Evolutionary conservation across 805 yeast genomes (phyloP), one percentile per base, ranked within the genome.

Genomic region (Ogataea paradorogensis): DNA sequence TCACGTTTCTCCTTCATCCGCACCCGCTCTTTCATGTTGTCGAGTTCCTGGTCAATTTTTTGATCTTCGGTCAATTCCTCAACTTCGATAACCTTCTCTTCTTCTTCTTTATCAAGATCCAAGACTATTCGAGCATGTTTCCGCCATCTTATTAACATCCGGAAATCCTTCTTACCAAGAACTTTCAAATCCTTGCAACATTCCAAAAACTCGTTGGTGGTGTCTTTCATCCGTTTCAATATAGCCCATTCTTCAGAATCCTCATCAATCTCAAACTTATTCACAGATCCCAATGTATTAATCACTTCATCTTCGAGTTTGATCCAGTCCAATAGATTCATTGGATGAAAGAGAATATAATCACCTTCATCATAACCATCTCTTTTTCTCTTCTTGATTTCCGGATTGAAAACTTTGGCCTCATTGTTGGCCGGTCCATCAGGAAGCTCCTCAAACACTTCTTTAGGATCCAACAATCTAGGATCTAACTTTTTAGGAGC

Each of bases 361-460:
- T 93, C 95, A 35, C 95, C 96, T 56, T 91, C 98, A 43, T 86
- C 97, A 66, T 93, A 93, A 77, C 99, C 99, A 52, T 84, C 85
- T 78, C 99, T 84, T 63, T 80, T 82, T 66, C 98, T 80, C 41
- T 74, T 78, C 65, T 87, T 88, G 66, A 82, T 80, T 58, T 91
- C 98, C 1, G 99, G 99, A 56, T 93, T 89, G 69, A 80, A 93
- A 29, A 93, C 84, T 61, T 90, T 90, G 13, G 95, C 88, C 66
- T 93, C 96, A 60, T 82, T 84, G 61, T 87, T 85, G 25, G 74
- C 82, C 13, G 78, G 79, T 8, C 81, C 82, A 38, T 74, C 86
- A 13, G 80, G 81, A 42, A 93, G 67, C 62, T 93, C 99, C 66
- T 91, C 98, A 58, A 93, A 93, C 15, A 93, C 98, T 58, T 85